These are phyloP conservation scores for Podospora fimiseda DNA, from an alignment of 495 filamentous ascomycete species.

Conservation along the genomic window DNA sequence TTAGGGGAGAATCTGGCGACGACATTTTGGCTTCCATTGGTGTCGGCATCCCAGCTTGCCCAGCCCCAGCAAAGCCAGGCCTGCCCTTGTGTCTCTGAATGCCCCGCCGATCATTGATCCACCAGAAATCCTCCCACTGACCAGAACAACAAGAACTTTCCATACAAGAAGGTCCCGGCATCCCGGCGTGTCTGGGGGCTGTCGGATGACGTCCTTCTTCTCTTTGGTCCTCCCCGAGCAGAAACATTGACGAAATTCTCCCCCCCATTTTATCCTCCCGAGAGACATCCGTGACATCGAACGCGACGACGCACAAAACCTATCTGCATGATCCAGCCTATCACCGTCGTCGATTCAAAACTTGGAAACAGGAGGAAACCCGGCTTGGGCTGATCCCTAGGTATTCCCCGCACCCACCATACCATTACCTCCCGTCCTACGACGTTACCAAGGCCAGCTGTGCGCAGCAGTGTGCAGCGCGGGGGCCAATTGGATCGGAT, in stretches of 20 bases:
- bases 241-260: too few relatives aligned
- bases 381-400: too few relatives aligned
- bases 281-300: neutral
- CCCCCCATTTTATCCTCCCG: neutral
- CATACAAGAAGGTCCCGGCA: neutral
- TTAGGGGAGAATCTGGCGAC: neutral
- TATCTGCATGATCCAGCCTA: neutral
- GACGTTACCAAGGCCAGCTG: neutral
- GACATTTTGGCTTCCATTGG: too few relatives aligned
- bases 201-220: constrained; percentile 15
- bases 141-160: neutral
- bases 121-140: neutral
- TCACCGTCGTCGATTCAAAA: neutral
- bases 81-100: neutral
- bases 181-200: neutral
- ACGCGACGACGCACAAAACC: neutral
- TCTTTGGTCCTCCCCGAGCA: constrained; percentile 2
- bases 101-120: neutral
- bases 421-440: too few relatives aligned
- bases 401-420: too few relatives aligned
- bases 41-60: neutral
- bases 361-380: neutral
- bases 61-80: neutral
- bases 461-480: neutral
- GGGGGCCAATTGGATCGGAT: neutral